Evolutionary conservation across 495 filamentous ascomycete species (phyloP).

Genomic region (Chaetomium tenue): DNA sequence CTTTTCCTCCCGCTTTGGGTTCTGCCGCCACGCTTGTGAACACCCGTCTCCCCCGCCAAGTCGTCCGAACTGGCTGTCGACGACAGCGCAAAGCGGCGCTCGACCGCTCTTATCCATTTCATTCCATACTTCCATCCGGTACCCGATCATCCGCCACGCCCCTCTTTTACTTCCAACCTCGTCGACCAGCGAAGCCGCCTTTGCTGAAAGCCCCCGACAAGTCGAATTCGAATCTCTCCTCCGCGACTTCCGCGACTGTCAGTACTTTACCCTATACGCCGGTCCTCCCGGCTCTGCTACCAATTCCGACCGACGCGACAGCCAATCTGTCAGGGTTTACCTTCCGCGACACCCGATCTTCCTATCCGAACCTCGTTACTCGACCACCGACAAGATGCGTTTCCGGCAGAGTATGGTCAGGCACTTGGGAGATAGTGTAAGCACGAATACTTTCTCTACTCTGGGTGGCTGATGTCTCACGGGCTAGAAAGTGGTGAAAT

Average conservation of each 20-base stretch:
- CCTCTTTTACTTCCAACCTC: not conserved
- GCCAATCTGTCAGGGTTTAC: not conserved
- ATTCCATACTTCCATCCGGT: not conserved
- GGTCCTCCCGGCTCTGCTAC: not conserved
- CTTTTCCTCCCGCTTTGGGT: not conserved
- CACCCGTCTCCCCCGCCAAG: not conserved
- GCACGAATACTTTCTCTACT: conserved; percentile 6
- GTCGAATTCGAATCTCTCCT: not conserved
- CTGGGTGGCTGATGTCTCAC: not conserved
- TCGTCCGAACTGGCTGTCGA: not conserved
- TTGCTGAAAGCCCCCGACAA: not conserved
- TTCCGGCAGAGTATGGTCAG: conserved; percentile 38
- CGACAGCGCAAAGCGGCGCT: not conserved
- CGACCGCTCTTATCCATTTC: not conserved
- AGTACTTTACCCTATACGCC: not conserved
- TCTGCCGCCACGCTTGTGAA: conserved; percentile 1
- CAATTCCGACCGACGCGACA: not conserved
- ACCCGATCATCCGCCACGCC: not conserved
- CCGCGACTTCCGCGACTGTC: not conserved
- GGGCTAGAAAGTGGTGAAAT: too few species aligned
- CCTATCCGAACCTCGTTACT: not conserved
- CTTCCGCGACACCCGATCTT: not conserved
- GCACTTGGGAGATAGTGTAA: conserved; percentile 40
- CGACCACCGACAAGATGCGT: conserved; percentile 26
- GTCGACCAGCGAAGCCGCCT: not conserved